Evolutionary conservation across 2,329 filamentous ascomycete genomes (phyloP), one percentile per base, ranked within the genome.

Genomic region (Penicillium sp.): DNA sequence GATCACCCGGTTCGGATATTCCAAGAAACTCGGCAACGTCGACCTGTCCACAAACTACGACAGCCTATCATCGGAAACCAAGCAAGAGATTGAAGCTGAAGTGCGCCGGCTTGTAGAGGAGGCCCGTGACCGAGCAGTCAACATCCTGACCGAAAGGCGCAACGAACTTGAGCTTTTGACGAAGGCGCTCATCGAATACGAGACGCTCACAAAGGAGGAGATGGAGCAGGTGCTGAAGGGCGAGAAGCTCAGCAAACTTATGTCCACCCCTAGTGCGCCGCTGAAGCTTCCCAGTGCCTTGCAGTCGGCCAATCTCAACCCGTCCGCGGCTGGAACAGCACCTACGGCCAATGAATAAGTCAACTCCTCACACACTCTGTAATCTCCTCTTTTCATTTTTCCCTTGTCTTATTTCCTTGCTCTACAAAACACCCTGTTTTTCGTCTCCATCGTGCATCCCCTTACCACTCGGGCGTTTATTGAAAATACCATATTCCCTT

Each of bases 1-100:
- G 86, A 89, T 99, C 10, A 94, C 92, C 5, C 82, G 85, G 57
- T 89, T 90, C 59, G 94, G 94, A 66, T 97, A 97, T 88, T 96
- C 91, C 2, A 84, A 88, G 53, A 84, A 84, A 58, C 82, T 99
- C 0, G 94, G 94, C 45, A 94, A 96, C 61, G 89, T 99, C 61
- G 93, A 97, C 69, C 88, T 97, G 59, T 82, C 85, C 26, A 86
- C 85, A 62, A 87, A 92, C 64, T 96, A 96, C 76, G 82, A 89
- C 42, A 82, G 85, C 50, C 82, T 99, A 20, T 96, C 92, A 51
- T 87, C 89, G 1, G 87, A 92, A 69, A 97, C 94, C 16, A 92
- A 92, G 72, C 83, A 90, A 60, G 79, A 89, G 58, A 95, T 99
- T 53, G 94, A 99, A 73, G 78, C 81, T 22, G 94, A 99, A 79